Evolutionary conservation across 148 eudicot species (phyloP), one percentile per base, ranked within the genome.

Genomic region (Silene uniflora): DNA sequence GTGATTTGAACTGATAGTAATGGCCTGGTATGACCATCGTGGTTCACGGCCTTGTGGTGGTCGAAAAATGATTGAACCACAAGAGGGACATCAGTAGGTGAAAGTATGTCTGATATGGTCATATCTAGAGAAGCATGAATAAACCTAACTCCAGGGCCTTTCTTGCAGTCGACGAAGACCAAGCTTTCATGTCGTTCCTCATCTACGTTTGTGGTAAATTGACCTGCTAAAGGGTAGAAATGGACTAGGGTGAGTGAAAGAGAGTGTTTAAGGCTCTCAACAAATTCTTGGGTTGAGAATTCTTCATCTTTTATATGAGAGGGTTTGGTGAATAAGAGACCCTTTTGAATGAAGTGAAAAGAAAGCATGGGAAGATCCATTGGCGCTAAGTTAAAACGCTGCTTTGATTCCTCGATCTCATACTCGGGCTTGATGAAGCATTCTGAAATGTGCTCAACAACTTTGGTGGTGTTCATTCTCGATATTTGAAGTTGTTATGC

Each of bases 41-140:
- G 65, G 67, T 81, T 69, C n/a, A 77, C 75, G 4, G 74, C 78
- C 67, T 18, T 68, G 27, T 81, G 56, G 12, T 73, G 84, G 49
- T 81, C 84, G 35, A 81, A 81, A 17, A 77, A 69, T 0, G 84
- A 77, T 4, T 73, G 78, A 58, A 81, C 80, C 71, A 81, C 84
- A 0, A 18, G 8, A 60, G 84, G 80, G 18, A 81, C 84, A 49
- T 77, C 77, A 4, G 77, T 55, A 3, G 84, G 80, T 23, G 75
- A 68, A 7, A 81, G 62, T 29, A 81, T 73, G 10, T 81, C 80
- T 0, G 80, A 77, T 12, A 77, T 13, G 3, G 32, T 73, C 77
- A 77, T 67, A 73, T 81, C 78, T 10, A 81, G 63, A 44, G 19
- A 32, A 2, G 80, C 80, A 10, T 77, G 67, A 19, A 73, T 69